phyloP scores from a whole-genome alignment of 2,329 filamentous ascomycete genomes.

The Penicillium sp. region DNA sequence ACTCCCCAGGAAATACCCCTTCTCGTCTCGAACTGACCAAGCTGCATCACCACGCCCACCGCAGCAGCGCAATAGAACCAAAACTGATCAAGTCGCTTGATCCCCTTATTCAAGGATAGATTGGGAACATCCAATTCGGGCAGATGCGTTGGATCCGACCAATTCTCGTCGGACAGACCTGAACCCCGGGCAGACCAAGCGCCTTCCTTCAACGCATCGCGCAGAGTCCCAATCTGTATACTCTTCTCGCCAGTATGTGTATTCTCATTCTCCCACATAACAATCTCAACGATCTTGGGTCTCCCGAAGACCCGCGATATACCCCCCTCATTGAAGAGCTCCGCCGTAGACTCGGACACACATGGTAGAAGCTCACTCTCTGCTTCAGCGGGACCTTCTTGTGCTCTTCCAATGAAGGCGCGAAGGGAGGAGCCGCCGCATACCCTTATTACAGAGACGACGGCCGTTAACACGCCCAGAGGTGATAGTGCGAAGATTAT shows the following conservation, averaged over 20 bases:
- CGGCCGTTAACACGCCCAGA: constrained; percentile 48
- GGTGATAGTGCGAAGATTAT: constrained; percentile 53
- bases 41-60: constrained; percentile 32
- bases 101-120: constrained; percentile 41
- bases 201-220: constrained; percentile 25
- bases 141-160: constrained; percentile 12
- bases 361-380: constrained; percentile 52
- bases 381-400: constrained; percentile 45
- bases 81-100: constrained; percentile 27
- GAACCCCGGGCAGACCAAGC: constrained; percentile 24
- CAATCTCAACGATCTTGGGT: constrained; percentile 38
- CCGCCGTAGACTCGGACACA: constrained; percentile 49
- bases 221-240: constrained; percentile 30
- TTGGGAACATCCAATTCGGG: constrained; percentile 38
- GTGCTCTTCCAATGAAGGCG: constrained; percentile 50
- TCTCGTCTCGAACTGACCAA: constrained; percentile 23
- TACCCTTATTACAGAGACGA: constrained; percentile 50
- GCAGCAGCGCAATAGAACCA: constrained; percentile 36
- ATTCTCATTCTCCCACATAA: constrained; percentile 49
- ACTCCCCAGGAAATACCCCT: not conserved
- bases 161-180: not conserved
- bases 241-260: constrained; percentile 27
- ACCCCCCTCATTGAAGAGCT: constrained; percentile 48
- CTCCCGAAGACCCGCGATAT: constrained; percentile 42
- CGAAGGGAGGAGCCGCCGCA: constrained; percentile 48